Conservation (phyloP, 176 grass and related monocot genomes). For the Bolboschoenus planiculmis region DNA sequence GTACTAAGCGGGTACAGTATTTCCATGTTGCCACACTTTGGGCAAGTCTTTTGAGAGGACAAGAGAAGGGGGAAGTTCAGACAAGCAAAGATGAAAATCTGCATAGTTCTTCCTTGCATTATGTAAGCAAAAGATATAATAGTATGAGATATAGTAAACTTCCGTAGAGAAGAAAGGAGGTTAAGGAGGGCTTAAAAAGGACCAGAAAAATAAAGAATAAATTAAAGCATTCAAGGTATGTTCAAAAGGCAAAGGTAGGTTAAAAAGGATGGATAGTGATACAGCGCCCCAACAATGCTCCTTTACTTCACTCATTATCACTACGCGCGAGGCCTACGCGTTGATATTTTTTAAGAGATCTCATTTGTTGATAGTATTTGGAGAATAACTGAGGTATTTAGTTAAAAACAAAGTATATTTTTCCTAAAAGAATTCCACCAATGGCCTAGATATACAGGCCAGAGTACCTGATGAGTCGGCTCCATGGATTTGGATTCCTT, state of each 20-base stretch:
- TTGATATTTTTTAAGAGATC: no score
- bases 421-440: no score
- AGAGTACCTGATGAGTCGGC: background rate
- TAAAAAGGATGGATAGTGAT: no score
- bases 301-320: no score
- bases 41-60: slow-evolving; percentile 24
- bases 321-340: no score
- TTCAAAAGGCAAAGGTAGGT: background rate
- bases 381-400: no score
- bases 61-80: slow-evolving; percentile 6
- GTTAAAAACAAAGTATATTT: no score
- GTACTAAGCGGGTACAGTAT: slow-evolving; percentile 21
- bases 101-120: background rate
- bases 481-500: slow-evolving; percentile 15
- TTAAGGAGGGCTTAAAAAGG: background rate
- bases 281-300: no score
- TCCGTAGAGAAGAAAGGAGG: background rate
- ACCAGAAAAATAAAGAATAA: background rate
- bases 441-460: background rate
- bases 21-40: slow-evolving; percentile 25
- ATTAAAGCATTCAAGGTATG: background rate
- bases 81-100: slow-evolving; percentile 1
- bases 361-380: no score
- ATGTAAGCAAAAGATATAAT: background rate
- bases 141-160: background rate